These are phyloP conservation scores for Colletotrichum truncatum DNA, from an alignment of 2,329 filamentous ascomycete species.

Conservation along the genomic window DNA sequence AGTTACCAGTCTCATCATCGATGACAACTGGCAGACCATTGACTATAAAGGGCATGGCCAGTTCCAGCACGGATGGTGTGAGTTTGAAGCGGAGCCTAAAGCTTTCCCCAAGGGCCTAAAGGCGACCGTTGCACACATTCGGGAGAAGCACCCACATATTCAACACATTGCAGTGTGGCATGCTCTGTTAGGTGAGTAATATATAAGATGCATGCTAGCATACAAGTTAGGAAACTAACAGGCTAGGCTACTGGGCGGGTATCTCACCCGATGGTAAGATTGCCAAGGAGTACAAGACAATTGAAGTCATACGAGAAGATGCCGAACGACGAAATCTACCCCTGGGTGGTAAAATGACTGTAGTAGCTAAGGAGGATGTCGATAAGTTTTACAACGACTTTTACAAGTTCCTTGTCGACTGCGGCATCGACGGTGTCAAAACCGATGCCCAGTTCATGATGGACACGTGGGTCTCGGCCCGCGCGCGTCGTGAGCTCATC, in stretches of 20 bases:
- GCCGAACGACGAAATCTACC: conserved; percentile 56
- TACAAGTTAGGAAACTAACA: conserved; percentile 28
- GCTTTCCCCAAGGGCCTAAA: conserved; percentile 86
- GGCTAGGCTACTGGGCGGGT: conserved; percentile 85
- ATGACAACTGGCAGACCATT: conserved; percentile 95
- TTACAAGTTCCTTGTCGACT: conserved; percentile 79
- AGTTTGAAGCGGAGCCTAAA: conserved; percentile 85
- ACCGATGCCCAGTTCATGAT: conserved; percentile 93
- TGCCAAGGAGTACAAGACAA: conserved; percentile 80
- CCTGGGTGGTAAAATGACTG: conserved; percentile 72
- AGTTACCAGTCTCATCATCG: conserved; percentile 88
- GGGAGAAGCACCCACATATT: conserved; percentile 74
- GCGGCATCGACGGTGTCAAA: conserved; percentile 88
- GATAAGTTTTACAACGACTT: conserved; percentile 88
- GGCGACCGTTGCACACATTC: conserved; percentile 74
- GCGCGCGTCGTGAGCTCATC: conserved; percentile 76
- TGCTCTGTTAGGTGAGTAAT: conserved; percentile 66
- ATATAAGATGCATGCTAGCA: conserved; percentile 3
- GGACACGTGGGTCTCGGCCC: conserved; percentile 76
- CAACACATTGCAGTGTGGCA: conserved; percentile 95
- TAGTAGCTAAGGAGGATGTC: conserved; percentile 80
- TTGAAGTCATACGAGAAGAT: conserved; percentile 63
- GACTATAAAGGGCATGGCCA: conserved; percentile 60
- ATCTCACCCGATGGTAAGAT: conserved; percentile 80
- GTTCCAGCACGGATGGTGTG: conserved; percentile 74